phyloP scores from a whole-genome alignment of 2,329 filamentous ascomycete genomes.

The Paecilomyces variotii region DNA sequence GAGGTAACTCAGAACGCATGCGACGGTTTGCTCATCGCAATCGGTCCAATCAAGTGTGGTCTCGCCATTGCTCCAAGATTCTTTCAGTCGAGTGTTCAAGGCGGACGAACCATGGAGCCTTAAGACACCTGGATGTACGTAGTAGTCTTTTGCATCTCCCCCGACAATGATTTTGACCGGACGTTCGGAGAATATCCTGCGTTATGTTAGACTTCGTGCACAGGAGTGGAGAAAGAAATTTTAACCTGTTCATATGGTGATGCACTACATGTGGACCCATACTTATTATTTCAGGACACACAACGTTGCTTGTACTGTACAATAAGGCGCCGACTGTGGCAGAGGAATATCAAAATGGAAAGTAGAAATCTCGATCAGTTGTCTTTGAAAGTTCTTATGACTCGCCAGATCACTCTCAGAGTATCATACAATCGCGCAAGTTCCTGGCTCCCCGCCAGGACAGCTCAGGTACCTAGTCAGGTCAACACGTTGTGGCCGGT shows the following conservation, averaged over 20 bases:
- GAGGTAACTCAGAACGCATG: background rate
- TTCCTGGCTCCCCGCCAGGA: background rate
- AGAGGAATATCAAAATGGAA: background rate
- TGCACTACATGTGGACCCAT: background rate
- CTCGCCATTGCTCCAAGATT: background rate
- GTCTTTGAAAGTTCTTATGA: background rate
- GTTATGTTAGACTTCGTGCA: background rate
- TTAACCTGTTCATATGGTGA: background rate
- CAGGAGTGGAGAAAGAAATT: background rate
- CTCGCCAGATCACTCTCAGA: background rate
- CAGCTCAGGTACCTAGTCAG: conserved; percentile 8
- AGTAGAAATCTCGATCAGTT: background rate
- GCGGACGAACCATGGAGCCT: background rate
- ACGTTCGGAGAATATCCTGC: background rate
- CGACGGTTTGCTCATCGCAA: background rate
- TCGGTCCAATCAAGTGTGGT: background rate
- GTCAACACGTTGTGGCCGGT: conserved; percentile 13
- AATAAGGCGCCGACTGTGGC: background rate
- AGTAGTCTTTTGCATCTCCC: background rate
- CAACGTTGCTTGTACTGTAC: background rate
- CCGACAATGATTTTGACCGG: background rate
- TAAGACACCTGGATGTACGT: background rate
- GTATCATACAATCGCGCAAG: background rate
- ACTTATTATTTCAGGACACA: background rate
- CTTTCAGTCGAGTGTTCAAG: background rate